Percentiles rank a stretch among this genome's conserved stretches.
Evolutionary conservation across 2,329 filamentous ascomycete species (phyloP).

Genomic region (Ophiostoma montium): DNA sequence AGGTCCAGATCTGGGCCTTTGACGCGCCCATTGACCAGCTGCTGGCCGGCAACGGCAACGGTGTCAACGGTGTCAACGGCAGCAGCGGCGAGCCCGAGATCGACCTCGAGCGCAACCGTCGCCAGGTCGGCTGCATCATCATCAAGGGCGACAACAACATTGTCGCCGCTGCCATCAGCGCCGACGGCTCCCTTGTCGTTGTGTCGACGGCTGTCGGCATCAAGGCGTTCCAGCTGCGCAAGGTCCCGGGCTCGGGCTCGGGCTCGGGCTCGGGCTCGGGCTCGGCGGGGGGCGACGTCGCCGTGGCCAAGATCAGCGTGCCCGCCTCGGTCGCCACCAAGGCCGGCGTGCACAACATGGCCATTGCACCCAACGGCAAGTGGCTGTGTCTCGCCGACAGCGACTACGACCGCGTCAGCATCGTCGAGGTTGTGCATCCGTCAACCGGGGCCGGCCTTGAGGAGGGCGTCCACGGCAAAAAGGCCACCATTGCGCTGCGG

Average conservation of each 20-base stretch:
- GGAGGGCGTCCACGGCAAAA: not conserved
- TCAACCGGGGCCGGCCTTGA: no score
- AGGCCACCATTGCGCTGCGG: slow-evolving; percentile 15
- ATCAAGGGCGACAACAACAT: slow-evolving; percentile 69
- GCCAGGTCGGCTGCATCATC: slow-evolving; percentile 55
- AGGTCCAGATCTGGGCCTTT: slow-evolving; percentile 68
- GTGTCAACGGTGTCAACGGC: slow-evolving; percentile 17
- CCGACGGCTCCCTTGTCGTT: slow-evolving; percentile 58
- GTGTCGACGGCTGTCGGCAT: slow-evolving; percentile 60
- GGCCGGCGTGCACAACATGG: slow-evolving; percentile 60
- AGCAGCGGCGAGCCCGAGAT: slow-evolving; percentile 17
- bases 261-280: no score
- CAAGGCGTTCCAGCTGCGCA: slow-evolving; percentile 60
- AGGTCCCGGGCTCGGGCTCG: no score
- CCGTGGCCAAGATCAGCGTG: slow-evolving; percentile 55
- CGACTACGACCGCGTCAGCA: slow-evolving; percentile 17
- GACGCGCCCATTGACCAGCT: slow-evolving; percentile 32
- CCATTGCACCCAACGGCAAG: slow-evolving; percentile 53
- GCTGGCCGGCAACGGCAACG: slow-evolving; percentile 22
- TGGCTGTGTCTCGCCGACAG: slow-evolving; percentile 45
- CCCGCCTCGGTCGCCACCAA: slow-evolving; percentile 39
- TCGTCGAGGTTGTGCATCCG: slow-evolving; percentile 34
- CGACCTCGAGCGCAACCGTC: slow-evolving; percentile 37
- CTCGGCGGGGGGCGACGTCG: slow-evolving; percentile 40
- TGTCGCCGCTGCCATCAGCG: slow-evolving; percentile 52